Conservation (phyloP, 2,329 filamentous ascomycete genomes). For the Graphium sp. region DNA sequence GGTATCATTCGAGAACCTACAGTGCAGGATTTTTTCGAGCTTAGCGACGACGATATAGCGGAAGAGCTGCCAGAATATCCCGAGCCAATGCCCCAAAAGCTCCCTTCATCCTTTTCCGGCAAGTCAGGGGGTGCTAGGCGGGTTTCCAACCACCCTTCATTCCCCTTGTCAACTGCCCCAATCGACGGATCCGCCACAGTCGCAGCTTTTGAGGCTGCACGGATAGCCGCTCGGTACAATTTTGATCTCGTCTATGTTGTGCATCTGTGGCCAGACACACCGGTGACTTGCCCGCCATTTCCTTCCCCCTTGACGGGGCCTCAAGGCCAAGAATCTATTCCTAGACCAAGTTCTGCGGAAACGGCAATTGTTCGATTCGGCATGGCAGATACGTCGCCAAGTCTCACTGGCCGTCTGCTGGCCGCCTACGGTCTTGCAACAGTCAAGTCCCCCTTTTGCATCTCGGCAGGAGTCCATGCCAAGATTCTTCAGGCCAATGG, state of each 20-base stretch:
- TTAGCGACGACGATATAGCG: constrained; percentile 41
- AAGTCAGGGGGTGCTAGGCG: constrained; percentile 1
- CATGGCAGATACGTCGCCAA: too few species aligned
- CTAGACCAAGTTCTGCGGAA: too few species aligned
- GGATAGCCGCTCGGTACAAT: constrained; percentile 36
- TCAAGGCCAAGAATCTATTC: constrained; percentile 1
- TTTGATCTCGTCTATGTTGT: constrained; percentile 43
- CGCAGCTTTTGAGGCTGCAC: constrained; percentile 35
- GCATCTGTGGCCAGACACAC: constrained; percentile 33
- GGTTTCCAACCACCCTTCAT: constrained; percentile 5
- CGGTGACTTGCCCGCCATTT: constrained; percentile 5
- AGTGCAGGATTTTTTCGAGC: constrained; percentile 32
- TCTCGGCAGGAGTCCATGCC: constrained; percentile 29
- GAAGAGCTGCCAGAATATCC: constrained; percentile 16
- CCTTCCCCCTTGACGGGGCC: neutral
- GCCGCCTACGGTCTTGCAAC: constrained; percentile 36
- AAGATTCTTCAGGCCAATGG: constrained; percentile 28
- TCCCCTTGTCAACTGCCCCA: constrained; percentile 27
- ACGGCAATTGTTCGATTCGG: too few species aligned
- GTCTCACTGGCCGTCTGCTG: constrained; percentile 30
- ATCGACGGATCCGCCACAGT: constrained; percentile 23
- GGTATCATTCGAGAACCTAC: constrained; percentile 29
- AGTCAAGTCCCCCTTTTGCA: constrained; percentile 32
- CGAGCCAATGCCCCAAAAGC: neutral
- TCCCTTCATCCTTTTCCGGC: constrained; percentile 1